Evolutionary conservation across 345 rosid species (phyloP).

Genomic region (Hibiscus mutabilis): DNA sequence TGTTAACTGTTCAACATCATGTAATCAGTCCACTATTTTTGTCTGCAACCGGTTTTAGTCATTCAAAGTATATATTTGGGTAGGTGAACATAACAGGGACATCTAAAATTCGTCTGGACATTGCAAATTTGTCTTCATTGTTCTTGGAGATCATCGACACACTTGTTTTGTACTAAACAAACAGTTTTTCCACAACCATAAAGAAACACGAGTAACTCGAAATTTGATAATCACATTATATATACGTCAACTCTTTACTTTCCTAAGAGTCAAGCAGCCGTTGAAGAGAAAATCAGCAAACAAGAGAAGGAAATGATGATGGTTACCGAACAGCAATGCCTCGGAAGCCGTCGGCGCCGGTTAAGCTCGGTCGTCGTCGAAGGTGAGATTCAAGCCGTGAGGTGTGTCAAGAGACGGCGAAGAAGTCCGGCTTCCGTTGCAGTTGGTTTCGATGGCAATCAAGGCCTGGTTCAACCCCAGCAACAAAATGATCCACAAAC

Average conservation of each 20-base stretch:
- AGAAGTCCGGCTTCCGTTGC: conserved; percentile 25
- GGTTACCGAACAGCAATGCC: conserved; percentile 32
- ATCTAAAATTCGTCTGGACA: neutral
- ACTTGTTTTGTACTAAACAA: conserved; percentile 10
- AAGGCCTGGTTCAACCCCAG: conserved; percentile 22
- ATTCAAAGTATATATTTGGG: neutral
- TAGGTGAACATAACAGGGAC: neutral
- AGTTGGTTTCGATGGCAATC: conserved; percentile 7
- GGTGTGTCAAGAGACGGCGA: conserved; percentile 39
- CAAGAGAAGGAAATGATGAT: conserved; percentile 30
- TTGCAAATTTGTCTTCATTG: neutral
- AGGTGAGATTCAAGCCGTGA: conserved; percentile 7
- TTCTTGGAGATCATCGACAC: conserved; percentile 13
- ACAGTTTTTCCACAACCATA: conserved; percentile 5
- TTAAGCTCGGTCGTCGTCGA: conserved; percentile 6
- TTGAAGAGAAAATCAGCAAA: neutral
- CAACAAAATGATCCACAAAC: conserved; percentile 22
- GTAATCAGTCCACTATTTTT: neutral
- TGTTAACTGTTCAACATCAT: neutral
- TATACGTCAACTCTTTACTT: neutral
- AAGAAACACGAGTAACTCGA: conserved; percentile 12
- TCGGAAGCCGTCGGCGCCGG: conserved; percentile 15
- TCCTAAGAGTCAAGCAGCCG: neutral
- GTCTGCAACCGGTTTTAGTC: neutral
- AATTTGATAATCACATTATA: conserved; percentile 7